Percentiles rank a stretch among this genome's conserved stretches.
These are phyloP conservation scores for Galeopsis tetrahit DNA, from an alignment of 257 asterid species.

Conservation along the genomic window DNA sequence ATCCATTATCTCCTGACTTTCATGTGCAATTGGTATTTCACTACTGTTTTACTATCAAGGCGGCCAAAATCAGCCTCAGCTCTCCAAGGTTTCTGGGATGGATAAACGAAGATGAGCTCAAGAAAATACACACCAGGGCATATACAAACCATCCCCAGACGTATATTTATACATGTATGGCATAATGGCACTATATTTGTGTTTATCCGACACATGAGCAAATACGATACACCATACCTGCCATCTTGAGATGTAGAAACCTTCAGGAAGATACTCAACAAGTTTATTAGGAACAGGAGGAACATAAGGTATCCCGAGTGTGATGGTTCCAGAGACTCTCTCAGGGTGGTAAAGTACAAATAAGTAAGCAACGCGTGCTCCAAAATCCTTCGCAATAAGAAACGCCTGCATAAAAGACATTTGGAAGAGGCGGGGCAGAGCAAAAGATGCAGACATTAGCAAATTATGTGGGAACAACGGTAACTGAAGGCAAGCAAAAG, in stretches of 20 bases:
- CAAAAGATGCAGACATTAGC: not conserved
- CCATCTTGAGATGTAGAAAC: conserved; percentile 72
- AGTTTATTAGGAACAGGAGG: conserved; percentile 41
- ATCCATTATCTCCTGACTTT: conserved; percentile 60
- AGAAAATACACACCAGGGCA: not conserved
- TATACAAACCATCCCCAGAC: not conserved
- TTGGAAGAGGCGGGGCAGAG: not conserved
- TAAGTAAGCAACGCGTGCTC: conserved; percentile 45
- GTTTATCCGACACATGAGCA: not conserved
- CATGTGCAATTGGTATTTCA: conserved; percentile 49
- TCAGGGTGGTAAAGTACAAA: conserved; percentile 56
- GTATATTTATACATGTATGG: not conserved
- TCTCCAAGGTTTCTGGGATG: conserved; percentile 50
- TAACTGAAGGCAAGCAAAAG: not conserved
- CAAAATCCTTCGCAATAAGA: conserved; percentile 59
- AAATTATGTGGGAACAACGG: not conserved
- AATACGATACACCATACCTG: conserved; percentile 39
- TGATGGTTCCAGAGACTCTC: conserved; percentile 49
- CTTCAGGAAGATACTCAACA: conserved; percentile 49
- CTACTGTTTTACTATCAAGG: conserved; percentile 46
- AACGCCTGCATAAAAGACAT: conserved; percentile 42
- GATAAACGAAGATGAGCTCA: not conserved
- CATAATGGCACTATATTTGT: not conserved
- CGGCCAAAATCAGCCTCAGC: conserved; percentile 66
- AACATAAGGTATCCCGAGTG: conserved; percentile 55